These are phyloP conservation scores for Phaseolus lunatus DNA, from an alignment of 306 rosid genomes.

Conservation along the genomic window DNA sequence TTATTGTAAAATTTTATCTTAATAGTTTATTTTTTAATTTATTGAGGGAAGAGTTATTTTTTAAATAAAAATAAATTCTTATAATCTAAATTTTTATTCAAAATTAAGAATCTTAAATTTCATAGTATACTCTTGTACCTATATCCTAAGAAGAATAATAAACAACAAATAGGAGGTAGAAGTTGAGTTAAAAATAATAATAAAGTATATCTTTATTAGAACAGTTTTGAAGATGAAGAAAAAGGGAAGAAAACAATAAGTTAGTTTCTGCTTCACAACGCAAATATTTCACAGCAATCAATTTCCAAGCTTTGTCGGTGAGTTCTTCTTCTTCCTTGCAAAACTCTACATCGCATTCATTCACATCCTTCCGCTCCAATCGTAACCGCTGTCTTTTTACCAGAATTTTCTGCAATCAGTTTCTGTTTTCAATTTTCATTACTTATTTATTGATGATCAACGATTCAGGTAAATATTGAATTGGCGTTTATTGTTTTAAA, in stretches of 20 bases:
- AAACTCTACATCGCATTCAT: not conserved
- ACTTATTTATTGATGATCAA: not conserved
- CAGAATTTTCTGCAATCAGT: not conserved
- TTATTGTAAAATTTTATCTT: no score
- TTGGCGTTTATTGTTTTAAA: slow-evolving; percentile 33
- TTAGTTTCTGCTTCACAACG: not conserved
- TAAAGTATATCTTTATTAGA: no score
- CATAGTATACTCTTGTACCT: no score
- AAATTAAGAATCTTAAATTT: no score
- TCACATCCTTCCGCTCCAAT: not conserved
- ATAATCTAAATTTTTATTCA: no score
- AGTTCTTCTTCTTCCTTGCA: not conserved
- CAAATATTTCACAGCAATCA: not conserved
- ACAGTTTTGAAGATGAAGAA: no score
- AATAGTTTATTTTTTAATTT: no score
- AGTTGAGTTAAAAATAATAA: no score
- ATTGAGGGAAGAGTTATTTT: no score
- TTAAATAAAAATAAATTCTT: no score
- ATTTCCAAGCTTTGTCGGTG: not conserved
- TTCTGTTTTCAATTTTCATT: not conserved
- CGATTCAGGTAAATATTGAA: not conserved
- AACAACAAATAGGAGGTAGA: no score
- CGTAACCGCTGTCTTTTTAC: not conserved
- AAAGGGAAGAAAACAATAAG: not conserved
- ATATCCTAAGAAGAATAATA: no score